These are phyloP conservation scores for Apiospora phragmitis DNA, from an alignment of 2,329 filamentous ascomycete species.

Conservation along the genomic window DNA sequence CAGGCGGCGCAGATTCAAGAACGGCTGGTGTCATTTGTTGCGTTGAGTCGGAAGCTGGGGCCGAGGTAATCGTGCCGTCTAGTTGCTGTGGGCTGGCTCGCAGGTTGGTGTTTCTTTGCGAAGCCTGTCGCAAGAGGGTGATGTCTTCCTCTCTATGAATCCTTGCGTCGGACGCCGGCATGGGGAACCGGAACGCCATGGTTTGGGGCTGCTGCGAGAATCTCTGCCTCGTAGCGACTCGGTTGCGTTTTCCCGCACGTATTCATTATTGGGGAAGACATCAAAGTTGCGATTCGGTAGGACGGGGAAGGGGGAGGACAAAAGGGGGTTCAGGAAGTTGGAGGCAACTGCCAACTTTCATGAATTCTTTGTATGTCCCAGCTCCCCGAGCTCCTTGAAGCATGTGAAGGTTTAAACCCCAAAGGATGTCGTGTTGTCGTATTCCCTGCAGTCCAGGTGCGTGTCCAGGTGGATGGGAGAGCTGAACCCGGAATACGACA, in stretches of 20 bases:
- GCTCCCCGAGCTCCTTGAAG: neutral
- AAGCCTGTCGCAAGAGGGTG: conserved; percentile 33
- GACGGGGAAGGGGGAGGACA: neutral
- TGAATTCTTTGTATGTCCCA: neutral
- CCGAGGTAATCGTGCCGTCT: conserved; percentile 24
- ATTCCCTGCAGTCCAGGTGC: neutral
- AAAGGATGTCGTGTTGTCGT: neutral
- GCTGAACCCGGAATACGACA: conserved; percentile 1
- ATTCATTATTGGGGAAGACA: conserved; percentile 5
- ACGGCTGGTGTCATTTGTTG: conserved; percentile 13
- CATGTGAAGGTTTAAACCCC: conserved; percentile 1
- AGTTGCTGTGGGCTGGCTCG: conserved; percentile 14
- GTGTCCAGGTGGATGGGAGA: conserved; percentile 3
- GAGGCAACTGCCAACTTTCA: neutral
- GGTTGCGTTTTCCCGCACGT: neutral
- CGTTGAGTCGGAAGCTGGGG: conserved; percentile 22
- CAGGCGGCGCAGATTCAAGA: conserved; percentile 24
- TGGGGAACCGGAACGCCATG: conserved; percentile 33
- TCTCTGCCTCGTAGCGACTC: conserved; percentile 16
- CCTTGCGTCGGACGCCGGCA: conserved; percentile 31
- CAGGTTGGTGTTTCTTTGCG: conserved; percentile 27
- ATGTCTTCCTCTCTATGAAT: conserved; percentile 40
- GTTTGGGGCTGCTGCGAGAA: conserved; percentile 18
- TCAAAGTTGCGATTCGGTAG: neutral
- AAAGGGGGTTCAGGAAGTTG: neutral